Conservation (phyloP, 2,329 filamentous ascomycete species). For the Fusarium nanum region DNA sequence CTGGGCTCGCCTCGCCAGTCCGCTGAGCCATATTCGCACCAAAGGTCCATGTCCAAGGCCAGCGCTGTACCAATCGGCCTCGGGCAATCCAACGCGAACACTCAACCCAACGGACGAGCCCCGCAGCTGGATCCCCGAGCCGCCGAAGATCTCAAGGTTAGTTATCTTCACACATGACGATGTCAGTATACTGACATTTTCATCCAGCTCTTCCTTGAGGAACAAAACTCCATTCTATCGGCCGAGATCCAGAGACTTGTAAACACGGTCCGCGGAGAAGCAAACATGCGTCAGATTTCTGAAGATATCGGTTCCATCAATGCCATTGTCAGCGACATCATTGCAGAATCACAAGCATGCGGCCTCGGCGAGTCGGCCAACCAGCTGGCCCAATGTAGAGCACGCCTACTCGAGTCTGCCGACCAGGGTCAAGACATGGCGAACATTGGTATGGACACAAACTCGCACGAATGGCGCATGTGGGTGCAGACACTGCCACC, state of each 20-base stretch:
- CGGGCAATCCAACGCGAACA: constrained; percentile 52
- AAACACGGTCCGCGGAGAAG: constrained; percentile 74
- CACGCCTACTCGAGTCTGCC: constrained; percentile 72
- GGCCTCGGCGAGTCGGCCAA: constrained; percentile 64
- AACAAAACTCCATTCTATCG: constrained; percentile 82
- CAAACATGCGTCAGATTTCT: constrained; percentile 71
- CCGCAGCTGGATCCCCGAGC: constrained; percentile 54
- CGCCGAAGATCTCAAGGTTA: constrained; percentile 63
- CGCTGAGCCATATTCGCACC: constrained; percentile 55
- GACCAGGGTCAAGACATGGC: constrained; percentile 70
- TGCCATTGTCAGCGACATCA: constrained; percentile 76
- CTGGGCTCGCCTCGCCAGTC: constrained; percentile 75
- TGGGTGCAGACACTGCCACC: constrained; percentile 80
- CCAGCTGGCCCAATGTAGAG: constrained; percentile 71
- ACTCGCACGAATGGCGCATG: constrained; percentile 68
- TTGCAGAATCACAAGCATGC: constrained; percentile 71
- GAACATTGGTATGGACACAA: constrained; percentile 59
- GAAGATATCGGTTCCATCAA: constrained; percentile 78
- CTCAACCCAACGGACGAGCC: constrained; percentile 55
- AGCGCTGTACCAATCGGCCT: constrained; percentile 55
- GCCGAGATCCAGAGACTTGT: constrained; percentile 87
- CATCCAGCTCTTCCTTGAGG: constrained; percentile 78
- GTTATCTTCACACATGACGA: background rate
- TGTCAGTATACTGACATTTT: constrained; percentile 9
- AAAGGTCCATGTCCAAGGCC: constrained; percentile 43